phyloP scores from a whole-genome alignment of 2,329 filamentous ascomycete species.

The Trichoderma sp. region DNA sequence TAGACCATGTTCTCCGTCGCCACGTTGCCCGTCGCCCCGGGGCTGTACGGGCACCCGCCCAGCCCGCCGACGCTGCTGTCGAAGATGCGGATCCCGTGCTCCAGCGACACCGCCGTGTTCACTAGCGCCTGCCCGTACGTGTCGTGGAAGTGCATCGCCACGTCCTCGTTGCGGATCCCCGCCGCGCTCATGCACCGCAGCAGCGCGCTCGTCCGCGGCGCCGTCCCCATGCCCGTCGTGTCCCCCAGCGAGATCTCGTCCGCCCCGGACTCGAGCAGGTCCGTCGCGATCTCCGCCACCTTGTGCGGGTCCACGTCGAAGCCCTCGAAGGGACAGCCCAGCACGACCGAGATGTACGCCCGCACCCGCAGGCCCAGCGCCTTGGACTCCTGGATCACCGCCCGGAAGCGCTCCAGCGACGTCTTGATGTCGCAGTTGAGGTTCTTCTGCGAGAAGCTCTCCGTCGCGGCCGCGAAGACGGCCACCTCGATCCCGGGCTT shows the following conservation, averaged over 20 bases:
- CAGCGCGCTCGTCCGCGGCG: slow-evolving; percentile 66
- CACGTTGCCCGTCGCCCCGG: slow-evolving; percentile 84
- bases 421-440: slow-evolving; percentile 78
- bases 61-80: slow-evolving; percentile 79
- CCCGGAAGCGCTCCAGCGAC: slow-evolving; percentile 69
- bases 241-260: slow-evolving; percentile 90
- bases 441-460: slow-evolving; percentile 78
- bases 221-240: slow-evolving; percentile 87
- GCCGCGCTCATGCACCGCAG: slow-evolving; percentile 66
- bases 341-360: slow-evolving; percentile 78
- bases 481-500: slow-evolving; percentile 68
- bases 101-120: slow-evolving; percentile 75
- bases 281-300: slow-evolving; percentile 67
- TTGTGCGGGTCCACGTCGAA: slow-evolving; percentile 63
- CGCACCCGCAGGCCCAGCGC: slow-evolving; percentile 67
- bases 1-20: slow-evolving; percentile 84
- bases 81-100: slow-evolving; percentile 76
- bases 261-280: slow-evolving; percentile 80
- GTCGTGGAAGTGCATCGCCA: slow-evolving; percentile 87
- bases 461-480: slow-evolving; percentile 80
- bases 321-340: slow-evolving; percentile 78
- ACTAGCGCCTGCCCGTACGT: slow-evolving; percentile 86
- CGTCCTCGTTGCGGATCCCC: slow-evolving; percentile 67
- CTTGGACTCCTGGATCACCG: slow-evolving; percentile 71
- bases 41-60: slow-evolving; percentile 83